phyloP scores from a whole-genome alignment of 2,329 filamentous ascomycete species.

The Aspergillus bombycis region DNA sequence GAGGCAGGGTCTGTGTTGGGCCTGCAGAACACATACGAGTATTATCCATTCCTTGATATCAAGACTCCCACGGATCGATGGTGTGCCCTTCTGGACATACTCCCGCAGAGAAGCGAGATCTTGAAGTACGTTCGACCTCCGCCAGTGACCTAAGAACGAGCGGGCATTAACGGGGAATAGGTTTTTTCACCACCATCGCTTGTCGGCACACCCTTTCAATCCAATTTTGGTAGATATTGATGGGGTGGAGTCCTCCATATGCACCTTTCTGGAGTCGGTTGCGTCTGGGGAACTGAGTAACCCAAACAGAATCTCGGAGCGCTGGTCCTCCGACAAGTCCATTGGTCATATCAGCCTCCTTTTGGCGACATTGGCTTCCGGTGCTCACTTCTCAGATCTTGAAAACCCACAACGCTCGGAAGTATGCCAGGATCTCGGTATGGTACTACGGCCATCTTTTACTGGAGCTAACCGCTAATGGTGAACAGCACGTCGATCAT shows the following conservation, averaged over 20 bases:
- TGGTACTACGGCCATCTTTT: neutral
- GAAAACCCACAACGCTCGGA: conserved; percentile 30
- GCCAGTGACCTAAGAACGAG: neutral
- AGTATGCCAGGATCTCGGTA: conserved; percentile 32
- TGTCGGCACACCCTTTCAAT: conserved; percentile 35
- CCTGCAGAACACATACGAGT: conserved; percentile 34
- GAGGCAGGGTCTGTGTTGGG: conserved; percentile 35
- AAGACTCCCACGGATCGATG: conserved; percentile 31
- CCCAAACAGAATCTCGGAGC: conserved; percentile 21
- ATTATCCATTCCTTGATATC: conserved; percentile 35
- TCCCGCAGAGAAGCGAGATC: conserved; percentile 30
- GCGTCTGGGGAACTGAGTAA: conserved; percentile 28
- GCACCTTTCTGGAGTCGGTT: conserved; percentile 31
- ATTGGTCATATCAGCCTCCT: conserved; percentile 34
- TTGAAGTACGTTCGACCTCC: conserved; percentile 25
- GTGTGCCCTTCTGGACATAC: conserved; percentile 26
- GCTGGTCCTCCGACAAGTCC: conserved; percentile 29
- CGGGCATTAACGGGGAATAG: conserved; percentile 13
- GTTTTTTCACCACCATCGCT: conserved; percentile 36
- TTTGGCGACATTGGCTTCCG: conserved; percentile 33
- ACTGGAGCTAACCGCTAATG: neutral
- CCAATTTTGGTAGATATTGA: conserved; percentile 35
- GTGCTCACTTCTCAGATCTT: conserved; percentile 36
- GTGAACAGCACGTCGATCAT: conserved; percentile 29
- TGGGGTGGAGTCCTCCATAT: conserved; percentile 34